Conservation (phyloP, 139 green algal genomes). For the Volvox africanus region DNA sequence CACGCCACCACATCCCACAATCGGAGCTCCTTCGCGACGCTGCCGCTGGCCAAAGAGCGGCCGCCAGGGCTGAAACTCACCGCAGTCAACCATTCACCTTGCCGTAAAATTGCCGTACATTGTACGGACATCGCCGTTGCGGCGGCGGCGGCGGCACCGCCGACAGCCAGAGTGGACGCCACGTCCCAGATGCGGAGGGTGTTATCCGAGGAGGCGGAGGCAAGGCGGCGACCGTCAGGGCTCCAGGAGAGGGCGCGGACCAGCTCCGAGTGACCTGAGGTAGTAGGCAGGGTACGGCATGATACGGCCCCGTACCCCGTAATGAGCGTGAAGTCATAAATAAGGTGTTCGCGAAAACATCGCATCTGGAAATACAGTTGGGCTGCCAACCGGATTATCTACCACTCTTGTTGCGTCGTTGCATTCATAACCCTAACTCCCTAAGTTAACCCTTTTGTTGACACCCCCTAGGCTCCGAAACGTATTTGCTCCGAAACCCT, state of each 20-base stretch:
- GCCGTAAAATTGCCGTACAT: not conserved
- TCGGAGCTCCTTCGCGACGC: conserved; percentile 27
- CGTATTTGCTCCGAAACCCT: no score
- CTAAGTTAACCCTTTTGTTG: no score
- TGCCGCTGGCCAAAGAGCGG: not conserved
- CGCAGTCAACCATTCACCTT: conserved; percentile 16
- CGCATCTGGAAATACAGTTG: no score
- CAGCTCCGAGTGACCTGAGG: conserved; percentile 9
- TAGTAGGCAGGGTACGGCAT: not conserved
- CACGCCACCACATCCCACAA: conserved; percentile 24
- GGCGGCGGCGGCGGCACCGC: not conserved
- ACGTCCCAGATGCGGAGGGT: not conserved
- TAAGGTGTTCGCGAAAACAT: no score
- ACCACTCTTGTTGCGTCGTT: no score
- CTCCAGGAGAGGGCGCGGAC: conserved; percentile 1
- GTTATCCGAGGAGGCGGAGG: conserved; percentile 23
- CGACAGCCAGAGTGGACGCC: not conserved
- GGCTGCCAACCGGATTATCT: no score
- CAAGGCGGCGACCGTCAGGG: conserved; percentile 32
- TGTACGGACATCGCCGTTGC: not conserved
- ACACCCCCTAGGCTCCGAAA: no score
- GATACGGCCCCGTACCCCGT: no score
- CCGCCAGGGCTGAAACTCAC: conserved; percentile 15
- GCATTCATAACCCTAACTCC: no score
- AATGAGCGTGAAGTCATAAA: no score